Conservation (phyloP, 768 basidiomycete genomes). For the Tremella fuciformis region DNA sequence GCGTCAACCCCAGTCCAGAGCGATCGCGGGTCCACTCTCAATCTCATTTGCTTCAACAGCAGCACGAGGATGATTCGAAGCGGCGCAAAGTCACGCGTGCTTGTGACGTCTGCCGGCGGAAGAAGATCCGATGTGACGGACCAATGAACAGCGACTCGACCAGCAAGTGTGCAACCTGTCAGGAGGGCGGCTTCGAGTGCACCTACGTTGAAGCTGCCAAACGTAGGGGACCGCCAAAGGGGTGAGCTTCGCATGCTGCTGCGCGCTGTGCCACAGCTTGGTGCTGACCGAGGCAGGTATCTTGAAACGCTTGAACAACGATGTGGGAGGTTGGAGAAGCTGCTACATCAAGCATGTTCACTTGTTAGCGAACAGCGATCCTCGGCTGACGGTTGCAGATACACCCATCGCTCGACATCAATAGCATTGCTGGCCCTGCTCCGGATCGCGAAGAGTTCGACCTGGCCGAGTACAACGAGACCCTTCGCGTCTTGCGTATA, state of each 20-base stretch:
- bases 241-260: conserved; percentile 1
- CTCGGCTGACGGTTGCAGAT: conserved; percentile 45
- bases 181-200: conserved; percentile 56
- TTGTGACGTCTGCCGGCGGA: conserved; percentile 76
- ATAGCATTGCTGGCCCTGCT: conserved; percentile 44
- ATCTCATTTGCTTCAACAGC: background rate
- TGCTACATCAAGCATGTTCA: conserved; percentile 34
- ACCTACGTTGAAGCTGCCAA: conserved; percentile 55
- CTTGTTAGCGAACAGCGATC: conserved; percentile 1
- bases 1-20: no score
- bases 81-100: conserved; percentile 56
- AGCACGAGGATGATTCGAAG: conserved; percentile 57
- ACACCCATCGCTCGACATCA: conserved; percentile 44
- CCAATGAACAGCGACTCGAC: conserved; percentile 41
- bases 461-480: conserved; percentile 44
- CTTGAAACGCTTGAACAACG: conserved; percentile 50
- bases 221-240: conserved; percentile 44
- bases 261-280: no score
- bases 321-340: conserved; percentile 45
- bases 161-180: conserved; percentile 48
- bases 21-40: no score
- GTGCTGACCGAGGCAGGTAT: conserved; percentile 15
- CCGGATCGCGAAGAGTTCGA: conserved; percentile 48
- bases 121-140: conserved; percentile 73
- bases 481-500: conserved; percentile 23